Base-by-base conservation (phyloP, 805 yeast genomes). In the Lachancea thermotolerans region DNA sequence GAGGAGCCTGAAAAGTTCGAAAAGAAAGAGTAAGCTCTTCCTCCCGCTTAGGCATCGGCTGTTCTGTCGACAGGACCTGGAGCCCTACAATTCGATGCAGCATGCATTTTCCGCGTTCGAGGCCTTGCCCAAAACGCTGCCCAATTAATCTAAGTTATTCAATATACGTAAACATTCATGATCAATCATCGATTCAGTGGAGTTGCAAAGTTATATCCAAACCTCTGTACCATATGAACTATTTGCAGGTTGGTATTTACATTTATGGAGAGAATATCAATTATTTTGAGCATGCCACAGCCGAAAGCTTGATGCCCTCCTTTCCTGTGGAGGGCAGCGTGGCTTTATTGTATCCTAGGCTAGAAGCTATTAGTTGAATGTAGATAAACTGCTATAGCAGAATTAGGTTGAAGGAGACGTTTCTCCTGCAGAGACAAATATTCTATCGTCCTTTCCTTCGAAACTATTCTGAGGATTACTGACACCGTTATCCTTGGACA, bases 1-100 rank as follows among this genome's bases (percentile, higher is more conserved):
- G 56, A 50, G 3, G 43, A 51, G 39, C 12, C 38, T 12, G 38
- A 44, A 37, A 43, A 47, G 17, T 41, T 35, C 11, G 32, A 27
- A 38, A 18, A 25, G 14, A 38, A n/a, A 21, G 25, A 21, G 25
- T 21, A 21, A 21, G 25, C 25, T 21, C 25, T 7, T 7, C 25
- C 25, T 21, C 25, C 25, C 25, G 25, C 25, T 21, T 21, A 4
- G 25, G 25, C 25, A 21, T 21, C 25, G 25, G 25, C 25, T 21
- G 25, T 21, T 21, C 25, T 21, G 25, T 21, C 25, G 25, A 7
- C 25, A 21, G 25, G 25, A 21, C 25, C 25, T 21, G 25, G 25
- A 21, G 25, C 25, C 25, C 25, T 21, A 21, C 25, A 21, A 4
- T 21, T 21, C 25, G 25, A 21, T 21, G 25, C 25, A 21, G 14